Conservation (phyloP, 2,329 filamentous ascomycete genomes). For the Seiridium cupressi region DNA sequence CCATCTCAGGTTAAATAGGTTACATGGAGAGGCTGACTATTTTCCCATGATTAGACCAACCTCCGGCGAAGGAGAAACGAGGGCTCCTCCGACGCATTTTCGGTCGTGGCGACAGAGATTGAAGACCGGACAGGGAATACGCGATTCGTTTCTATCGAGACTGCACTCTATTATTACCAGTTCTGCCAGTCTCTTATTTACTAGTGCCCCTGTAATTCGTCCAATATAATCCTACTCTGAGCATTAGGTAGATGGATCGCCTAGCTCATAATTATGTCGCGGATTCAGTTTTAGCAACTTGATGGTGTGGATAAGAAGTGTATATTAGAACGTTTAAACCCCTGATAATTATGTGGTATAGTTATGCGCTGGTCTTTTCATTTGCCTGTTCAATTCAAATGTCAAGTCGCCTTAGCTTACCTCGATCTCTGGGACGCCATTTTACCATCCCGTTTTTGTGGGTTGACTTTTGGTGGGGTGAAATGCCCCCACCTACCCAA, state of each 20-base stretch:
- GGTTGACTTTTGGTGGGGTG: conserved; percentile 4
- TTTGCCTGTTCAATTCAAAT: not conserved
- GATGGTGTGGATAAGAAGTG: no score
- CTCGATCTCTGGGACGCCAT: not conserved
- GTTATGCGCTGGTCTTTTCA: no score
- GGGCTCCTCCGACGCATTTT: conserved; percentile 7
- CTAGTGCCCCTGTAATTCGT: no score
- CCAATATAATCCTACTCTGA: no score
- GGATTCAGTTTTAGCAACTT: no score
- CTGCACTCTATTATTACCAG: not conserved
- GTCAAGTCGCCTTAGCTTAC: not conserved
- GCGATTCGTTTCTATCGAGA: not conserved
- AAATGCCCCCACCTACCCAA: not conserved
- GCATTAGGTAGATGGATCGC: no score
- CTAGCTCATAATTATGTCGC: no score
- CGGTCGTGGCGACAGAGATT: not conserved
- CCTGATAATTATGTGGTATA: no score
- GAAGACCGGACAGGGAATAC: not conserved
- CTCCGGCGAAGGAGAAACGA: conserved; percentile 7
- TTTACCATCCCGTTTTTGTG: not conserved
- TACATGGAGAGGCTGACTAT: no score
- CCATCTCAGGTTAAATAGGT: no score
- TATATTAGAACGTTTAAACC: no score
- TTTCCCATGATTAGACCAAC: not conserved
- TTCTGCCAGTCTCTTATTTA: no score